Evolutionary conservation across 768 basidiomycete genomes (phyloP).

Genomic region (Phylloporus scabripes): DNA sequence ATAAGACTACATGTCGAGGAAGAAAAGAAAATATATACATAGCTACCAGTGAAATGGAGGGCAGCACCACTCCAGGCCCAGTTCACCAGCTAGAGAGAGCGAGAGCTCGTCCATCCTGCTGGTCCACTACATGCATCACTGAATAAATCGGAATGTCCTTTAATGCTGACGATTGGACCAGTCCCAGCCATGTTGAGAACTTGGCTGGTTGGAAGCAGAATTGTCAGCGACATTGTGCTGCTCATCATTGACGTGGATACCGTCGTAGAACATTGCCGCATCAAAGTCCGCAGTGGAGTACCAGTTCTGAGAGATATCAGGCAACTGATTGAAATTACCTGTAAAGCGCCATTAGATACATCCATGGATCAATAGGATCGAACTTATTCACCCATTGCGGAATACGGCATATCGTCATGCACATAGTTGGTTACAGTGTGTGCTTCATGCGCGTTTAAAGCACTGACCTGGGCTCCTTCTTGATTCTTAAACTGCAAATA

Average conservation of each 20-base stretch:
- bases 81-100: too few relatives aligned
- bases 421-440: background rate
- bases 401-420: background rate
- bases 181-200: too few relatives aligned
- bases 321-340: constrained; percentile 2
- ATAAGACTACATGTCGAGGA: background rate
- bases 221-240: background rate
- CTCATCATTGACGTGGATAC: background rate
- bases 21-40: too few relatives aligned
- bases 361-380: background rate
- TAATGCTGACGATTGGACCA: too few relatives aligned
- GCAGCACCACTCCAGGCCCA: too few relatives aligned
- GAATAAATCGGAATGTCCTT: too few relatives aligned
- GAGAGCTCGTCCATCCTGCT: too few relatives aligned
- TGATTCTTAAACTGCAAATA: background rate
- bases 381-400: background rate
- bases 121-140: too few relatives aligned
- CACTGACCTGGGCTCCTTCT: background rate
- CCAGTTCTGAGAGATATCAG: too few relatives aligned
- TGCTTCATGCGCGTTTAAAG: background rate
- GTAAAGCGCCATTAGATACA: background rate
- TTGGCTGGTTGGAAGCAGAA: background rate
- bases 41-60: too few relatives aligned
- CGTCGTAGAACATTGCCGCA: background rate
- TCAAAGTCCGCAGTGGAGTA: background rate